These are phyloP conservation scores for Niveomyces coronatus DNA, from an alignment of 2,329 filamentous ascomycete species.

Conservation along the genomic window DNA sequence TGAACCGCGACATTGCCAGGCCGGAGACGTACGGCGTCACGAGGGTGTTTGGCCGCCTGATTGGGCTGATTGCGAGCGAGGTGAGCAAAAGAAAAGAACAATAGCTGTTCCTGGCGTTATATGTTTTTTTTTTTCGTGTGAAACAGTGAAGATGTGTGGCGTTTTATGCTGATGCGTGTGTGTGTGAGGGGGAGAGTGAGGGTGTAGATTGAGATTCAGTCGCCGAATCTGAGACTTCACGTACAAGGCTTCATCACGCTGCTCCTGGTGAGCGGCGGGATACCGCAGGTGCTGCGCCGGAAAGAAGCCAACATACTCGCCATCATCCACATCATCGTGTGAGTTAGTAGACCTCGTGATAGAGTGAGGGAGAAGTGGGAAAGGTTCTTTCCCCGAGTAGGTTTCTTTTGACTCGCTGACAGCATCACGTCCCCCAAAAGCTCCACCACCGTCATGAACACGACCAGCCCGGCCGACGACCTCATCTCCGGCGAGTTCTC, in stretches of 20 bases:
- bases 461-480: neutral
- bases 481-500: neutral
- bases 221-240: neutral
- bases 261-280: neutral
- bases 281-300: neutral
- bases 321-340: neutral
- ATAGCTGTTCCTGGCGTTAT: no score
- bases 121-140: no score
- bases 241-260: neutral
- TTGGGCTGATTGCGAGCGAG: neutral
- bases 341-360: neutral
- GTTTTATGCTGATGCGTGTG: no score
- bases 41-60: neutral
- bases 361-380: no score
- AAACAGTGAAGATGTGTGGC: no score
- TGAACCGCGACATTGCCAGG: neutral
- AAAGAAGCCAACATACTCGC: neutral
- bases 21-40: neutral
- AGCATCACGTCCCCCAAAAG: no score
- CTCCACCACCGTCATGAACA: neutral
- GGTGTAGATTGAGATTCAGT: neutral
- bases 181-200: no score
- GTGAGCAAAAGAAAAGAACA: no score
- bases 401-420: no score
- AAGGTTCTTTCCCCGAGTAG: no score